phyloP scores from a whole-genome alignment of 148 eudicot species.

The Vaccinium corymbosum region DNA sequence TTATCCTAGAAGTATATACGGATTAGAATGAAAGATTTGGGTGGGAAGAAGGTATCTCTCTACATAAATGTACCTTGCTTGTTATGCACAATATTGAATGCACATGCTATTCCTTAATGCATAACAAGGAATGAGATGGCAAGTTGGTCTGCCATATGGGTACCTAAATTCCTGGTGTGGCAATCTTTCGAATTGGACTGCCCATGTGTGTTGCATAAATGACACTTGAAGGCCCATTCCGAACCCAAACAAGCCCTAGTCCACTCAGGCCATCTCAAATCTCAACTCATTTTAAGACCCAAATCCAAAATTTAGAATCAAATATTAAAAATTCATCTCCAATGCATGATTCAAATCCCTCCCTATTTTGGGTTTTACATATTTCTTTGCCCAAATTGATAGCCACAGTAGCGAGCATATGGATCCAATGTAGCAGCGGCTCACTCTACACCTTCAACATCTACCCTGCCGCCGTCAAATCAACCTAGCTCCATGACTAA shows the following conservation, averaged over 20 bases:
- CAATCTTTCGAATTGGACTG: background rate
- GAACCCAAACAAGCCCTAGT: background rate
- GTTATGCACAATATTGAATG: background rate
- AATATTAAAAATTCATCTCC: too few relatives aligned
- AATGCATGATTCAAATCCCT: too few relatives aligned
- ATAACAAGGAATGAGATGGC: background rate
- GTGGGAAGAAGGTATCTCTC: too few relatives aligned
- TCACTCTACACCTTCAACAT: slow-evolving; percentile 79
- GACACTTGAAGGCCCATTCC: background rate
- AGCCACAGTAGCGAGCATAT: slow-evolving; percentile 63
- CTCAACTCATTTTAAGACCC: too few relatives aligned
- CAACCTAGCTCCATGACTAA: slow-evolving; percentile 4
- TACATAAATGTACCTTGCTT: background rate
- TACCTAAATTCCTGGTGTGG: background rate
- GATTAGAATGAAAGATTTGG: too few relatives aligned
- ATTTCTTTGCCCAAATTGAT: slow-evolving; percentile 45
- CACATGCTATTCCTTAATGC: background rate
- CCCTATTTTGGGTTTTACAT: too few relatives aligned
- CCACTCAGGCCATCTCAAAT: too few relatives aligned
- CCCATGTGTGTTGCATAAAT: background rate
- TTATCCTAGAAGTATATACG: too few relatives aligned
- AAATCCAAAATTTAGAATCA: too few relatives aligned
- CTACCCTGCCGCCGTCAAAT: slow-evolving; percentile 64
- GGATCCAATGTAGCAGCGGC: slow-evolving; percentile 78
- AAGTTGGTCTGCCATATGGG: background rate